Base-by-base conservation (phyloP, 768 basidiomycete species). In the Pleurotus platypus region DNA sequence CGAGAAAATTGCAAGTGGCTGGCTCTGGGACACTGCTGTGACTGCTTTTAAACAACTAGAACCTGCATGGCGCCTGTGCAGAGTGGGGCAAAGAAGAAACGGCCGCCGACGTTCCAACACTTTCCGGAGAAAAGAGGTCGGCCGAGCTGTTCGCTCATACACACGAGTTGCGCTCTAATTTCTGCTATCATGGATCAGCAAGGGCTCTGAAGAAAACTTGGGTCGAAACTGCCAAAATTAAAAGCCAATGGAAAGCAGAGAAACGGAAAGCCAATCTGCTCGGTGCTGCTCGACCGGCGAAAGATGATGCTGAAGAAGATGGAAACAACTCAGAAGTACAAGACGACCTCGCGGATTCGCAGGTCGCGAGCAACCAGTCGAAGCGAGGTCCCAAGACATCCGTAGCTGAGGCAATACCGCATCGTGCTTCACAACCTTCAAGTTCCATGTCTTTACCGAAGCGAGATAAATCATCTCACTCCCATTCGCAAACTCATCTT, bases 161-260 rank as follows among this genome's bases (percentile, higher is more conserved):
- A 20, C 30, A 35, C 9, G 30, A 11, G 30, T 50, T 48, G 12
- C 22, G 22, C 22, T 50, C 49, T 50, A 27, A 50, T 50, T 50
- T 39, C 37, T 47, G 45, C 57, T 51, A 46, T 57, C 45, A 53
- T 22, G 60, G 9, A 45, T 16, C 61, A 93, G 93, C 94, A 16
- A 89, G 83, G 69, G 86, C 85, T 63, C 75, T 95, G 57, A 95
- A 93, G 71, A 80, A 83, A 66, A 79, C 83, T 57, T 94, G 94
- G 84, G 80, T 95, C 8, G 79, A 88, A 56, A 84, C 79, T 59
- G 80, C 80, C 58, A 92, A 92, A 72, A 81, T 92, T 56, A 89
- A 87, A 65, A 83, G 80, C 62, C 81, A 87, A 73, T 93, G 91
- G 89, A 87, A 81, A 64, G 76, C 82, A 37, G 77, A 89, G 73